A percentile compares a stretch with the other conserved stretches of the same genome.
Conservation (phyloP, 139 green algal species). For the Gonium pectorale region DNA sequence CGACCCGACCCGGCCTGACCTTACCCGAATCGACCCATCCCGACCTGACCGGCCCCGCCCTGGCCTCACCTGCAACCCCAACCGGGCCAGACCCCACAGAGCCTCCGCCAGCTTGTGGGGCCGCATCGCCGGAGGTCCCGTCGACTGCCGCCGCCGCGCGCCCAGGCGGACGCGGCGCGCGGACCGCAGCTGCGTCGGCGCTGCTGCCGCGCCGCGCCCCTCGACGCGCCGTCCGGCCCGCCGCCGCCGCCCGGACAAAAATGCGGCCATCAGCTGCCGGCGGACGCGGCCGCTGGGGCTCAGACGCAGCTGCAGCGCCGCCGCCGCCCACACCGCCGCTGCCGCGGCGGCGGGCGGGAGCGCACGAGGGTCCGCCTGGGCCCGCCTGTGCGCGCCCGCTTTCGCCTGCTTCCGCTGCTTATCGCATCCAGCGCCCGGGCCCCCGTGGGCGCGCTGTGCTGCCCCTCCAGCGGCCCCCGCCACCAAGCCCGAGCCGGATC, state of each 20-base stretch:
- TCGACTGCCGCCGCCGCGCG: neutral
- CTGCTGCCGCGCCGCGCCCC: neutral
- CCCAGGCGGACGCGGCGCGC: neutral
- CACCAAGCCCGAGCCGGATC: no score
- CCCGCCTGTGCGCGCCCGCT: neutral
- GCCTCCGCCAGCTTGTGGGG: neutral
- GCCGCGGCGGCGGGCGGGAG: neutral
- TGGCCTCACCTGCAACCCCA: neutral
- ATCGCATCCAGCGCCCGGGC: no score
- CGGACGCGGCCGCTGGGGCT: neutral
- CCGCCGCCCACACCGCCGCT: constrained; percentile 1
- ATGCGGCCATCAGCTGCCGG: neutral
- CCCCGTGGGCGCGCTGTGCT: neutral
- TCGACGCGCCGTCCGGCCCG: neutral
- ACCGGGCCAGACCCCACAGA: constrained; percentile 5
- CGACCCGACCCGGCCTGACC: neutral
- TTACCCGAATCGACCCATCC: neutral
- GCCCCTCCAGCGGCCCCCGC: neutral
- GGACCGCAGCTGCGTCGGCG: neutral
- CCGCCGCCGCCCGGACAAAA: neutral
- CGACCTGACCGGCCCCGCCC: neutral
- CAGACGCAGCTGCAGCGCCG: constrained; percentile 1
- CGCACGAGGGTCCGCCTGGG: neutral
- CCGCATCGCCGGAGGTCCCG: neutral
- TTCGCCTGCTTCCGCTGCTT: neutral